Conservation (phyloP, 2,329 filamentous ascomycete genomes). For the Penicillium sp. region DNA sequence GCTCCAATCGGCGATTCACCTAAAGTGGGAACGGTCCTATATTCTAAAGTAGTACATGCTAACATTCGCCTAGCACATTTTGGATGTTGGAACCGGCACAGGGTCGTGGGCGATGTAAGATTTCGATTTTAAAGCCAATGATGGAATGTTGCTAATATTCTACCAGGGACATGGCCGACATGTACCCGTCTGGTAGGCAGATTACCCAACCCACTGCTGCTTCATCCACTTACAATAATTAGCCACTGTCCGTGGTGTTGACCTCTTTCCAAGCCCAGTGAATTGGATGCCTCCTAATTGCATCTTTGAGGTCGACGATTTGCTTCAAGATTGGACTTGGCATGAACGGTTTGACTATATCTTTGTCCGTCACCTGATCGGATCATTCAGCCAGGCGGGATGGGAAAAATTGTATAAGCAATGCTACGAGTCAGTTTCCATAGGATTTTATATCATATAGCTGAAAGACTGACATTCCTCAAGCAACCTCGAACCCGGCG, state of each 20-base stretch:
- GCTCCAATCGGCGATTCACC: neutral
- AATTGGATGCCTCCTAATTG: constrained; percentile 26
- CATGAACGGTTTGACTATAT: constrained; percentile 20
- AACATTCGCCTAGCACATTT: neutral
- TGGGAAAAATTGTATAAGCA: constrained; percentile 5
- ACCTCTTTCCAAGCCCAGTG: constrained; percentile 20
- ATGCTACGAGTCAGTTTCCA: constrained; percentile 5
- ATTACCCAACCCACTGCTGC: neutral
- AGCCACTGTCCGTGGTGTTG: constrained; percentile 13
- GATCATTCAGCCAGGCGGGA: neutral
- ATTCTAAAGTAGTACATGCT: neutral
- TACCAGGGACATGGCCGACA: constrained; percentile 5
- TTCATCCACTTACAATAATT: neutral
- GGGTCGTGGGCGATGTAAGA: constrained; percentile 7
- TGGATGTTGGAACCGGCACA: constrained; percentile 6
- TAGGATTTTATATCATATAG: neutral
- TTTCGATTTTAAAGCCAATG: no score
- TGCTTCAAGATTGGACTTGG: constrained; percentile 19
- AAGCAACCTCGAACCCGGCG: constrained; percentile 4
- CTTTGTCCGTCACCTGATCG: constrained; percentile 13
- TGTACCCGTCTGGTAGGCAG: neutral
- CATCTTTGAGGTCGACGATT: constrained; percentile 26
- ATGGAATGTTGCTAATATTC: neutral
- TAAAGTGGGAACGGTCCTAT: neutral
- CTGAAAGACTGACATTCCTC: no score